Evolutionary conservation across 805 yeast species (phyloP).

Genomic region (Zygosaccharomyces gambellarensis): DNA sequence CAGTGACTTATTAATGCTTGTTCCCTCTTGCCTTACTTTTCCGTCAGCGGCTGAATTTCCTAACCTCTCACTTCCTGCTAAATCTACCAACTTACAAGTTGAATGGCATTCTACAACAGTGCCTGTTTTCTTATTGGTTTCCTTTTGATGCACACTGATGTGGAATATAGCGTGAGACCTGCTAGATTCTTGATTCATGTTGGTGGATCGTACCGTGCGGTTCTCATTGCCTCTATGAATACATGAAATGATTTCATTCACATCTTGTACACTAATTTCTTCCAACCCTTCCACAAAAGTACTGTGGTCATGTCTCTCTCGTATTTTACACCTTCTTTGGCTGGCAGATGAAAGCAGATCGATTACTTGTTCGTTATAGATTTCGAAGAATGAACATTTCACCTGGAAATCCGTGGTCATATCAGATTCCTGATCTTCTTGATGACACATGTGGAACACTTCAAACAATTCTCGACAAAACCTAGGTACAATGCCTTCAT

Average conservation of each 20-base stretch:
- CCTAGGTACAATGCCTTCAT: conserved; percentile 67
- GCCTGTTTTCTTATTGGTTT: conserved; percentile 34
- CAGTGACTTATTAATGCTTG: conserved; percentile 75
- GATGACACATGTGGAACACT: conserved; percentile 12
- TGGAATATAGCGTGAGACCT: conserved; percentile 79
- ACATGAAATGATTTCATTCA: conserved; percentile 53
- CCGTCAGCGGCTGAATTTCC: conserved; percentile 79
- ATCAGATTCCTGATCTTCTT: conserved; percentile 43
- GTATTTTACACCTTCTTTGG: conserved; percentile 34
- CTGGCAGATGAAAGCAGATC: conserved; percentile 55
- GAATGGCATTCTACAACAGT: conserved; percentile 47
- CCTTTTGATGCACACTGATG: conserved; percentile 57
- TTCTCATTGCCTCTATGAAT: conserved; percentile 54
- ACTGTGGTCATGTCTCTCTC: conserved; percentile 20
- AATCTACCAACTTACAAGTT: conserved; percentile 54
- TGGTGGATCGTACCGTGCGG: conserved; percentile 45
- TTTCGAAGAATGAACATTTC: conserved; percentile 71
- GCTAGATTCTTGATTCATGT: conserved; percentile 68
- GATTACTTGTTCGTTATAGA: conserved; percentile 69
- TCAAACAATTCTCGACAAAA: conserved; percentile 62
- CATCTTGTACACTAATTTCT: conserved; percentile 54
- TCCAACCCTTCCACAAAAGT: conserved; percentile 66
- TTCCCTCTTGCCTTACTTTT: conserved; percentile 54
- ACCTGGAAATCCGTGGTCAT: conserved; percentile 55
- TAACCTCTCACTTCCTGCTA: conserved; percentile 71